These are phyloP conservation scores for Amanita subjunquillea DNA, from an alignment of 768 basidiomycete genomes.

Conservation along the genomic window DNA sequence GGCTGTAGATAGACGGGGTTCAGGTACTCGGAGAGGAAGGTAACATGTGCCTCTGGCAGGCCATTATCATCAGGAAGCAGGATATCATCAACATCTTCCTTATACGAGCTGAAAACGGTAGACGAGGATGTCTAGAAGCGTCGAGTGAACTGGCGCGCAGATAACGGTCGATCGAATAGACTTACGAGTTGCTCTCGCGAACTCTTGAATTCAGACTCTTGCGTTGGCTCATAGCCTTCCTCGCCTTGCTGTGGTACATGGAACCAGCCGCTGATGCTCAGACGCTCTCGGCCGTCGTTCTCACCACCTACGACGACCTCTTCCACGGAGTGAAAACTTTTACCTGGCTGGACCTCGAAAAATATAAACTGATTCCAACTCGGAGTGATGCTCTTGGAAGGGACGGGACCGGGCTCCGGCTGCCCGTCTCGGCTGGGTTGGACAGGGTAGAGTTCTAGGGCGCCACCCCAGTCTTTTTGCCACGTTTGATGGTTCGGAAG, in stretches of 20 bases:
- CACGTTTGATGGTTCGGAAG: constrained; percentile 63
- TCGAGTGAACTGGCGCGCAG: constrained; percentile 1
- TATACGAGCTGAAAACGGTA: constrained; percentile 48
- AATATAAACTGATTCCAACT: constrained; percentile 87
- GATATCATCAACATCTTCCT: constrained; percentile 24
- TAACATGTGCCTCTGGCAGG: constrained; percentile 42
- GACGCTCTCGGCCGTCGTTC: constrained; percentile 58
- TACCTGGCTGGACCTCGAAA: constrained; percentile 89
- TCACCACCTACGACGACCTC: constrained; percentile 83
- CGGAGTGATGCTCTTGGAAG: constrained; percentile 60
- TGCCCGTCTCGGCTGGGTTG: constrained; percentile 46
- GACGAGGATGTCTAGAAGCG: constrained; percentile 46
- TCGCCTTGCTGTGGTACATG: constrained; percentile 88
- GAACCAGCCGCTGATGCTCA: constrained; percentile 97
- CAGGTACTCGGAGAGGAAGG: constrained; percentile 76
- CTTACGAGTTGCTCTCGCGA: constrained; percentile 90
- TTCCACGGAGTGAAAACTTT: constrained; percentile 94
- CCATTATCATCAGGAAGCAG: constrained; percentile 20
- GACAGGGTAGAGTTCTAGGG: constrained; percentile 86
- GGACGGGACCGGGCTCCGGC: constrained; percentile 58
- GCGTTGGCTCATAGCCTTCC: constrained; percentile 64
- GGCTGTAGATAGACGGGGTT: constrained; percentile 86
- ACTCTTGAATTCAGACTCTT: constrained; percentile 45
- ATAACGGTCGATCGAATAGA: constrained; percentile 13
- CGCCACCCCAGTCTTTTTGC: constrained; percentile 87